Base-by-base conservation (phyloP, 169 alveolate genomes). In the Neospora caninum region DNA sequence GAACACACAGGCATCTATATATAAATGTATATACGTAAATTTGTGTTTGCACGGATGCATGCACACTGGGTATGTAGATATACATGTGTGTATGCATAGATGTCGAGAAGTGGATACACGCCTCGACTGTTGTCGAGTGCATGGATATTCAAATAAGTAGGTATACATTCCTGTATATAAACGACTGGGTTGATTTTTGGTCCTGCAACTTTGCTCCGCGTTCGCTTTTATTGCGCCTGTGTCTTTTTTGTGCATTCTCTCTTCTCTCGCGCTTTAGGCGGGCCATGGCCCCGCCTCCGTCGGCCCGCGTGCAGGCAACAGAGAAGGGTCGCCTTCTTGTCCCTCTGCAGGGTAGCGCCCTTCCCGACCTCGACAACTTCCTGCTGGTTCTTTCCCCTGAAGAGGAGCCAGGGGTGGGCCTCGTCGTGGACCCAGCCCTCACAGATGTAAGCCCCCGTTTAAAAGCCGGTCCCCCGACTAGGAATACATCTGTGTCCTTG, bases 251-350 rank as follows among this genome's bases (percentile, higher is more conserved):
- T 49, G 22, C 58, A 49, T 49, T 4, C 58, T 7, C 7, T 27
- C 34, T 27, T 64, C 73, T 64, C 34, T 64, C 20, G 73, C 20
- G 7, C 73, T 29, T 64, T 29, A 64, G 86, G n/a, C 2, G n/a
- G 10, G 86, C 86, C 45, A n/a, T 38, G 43, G 49, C 31, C n/a
- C 86, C 86, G 45, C 86, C 86, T n/a, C 86, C 86, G 20, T 78
- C 49, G 45, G 39, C 29, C n/a, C 39, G n/a, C 27, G 86, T 78
- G 27, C 86, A 16, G 29, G 86, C 86, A 43, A 78, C 39, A 10
- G 86, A 78, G 45, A 78, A 38, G 45, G 86, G 86, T 29, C 1
- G 45, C 10, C 45, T 78, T 20, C 7, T 36, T 25, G 86, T 78
- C 31, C 86, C 86, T 2, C 31, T n/a, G 42, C 27, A 13, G 18